Conservation (phyloP, 257 asterid genomes). For the Craterostigma plantagineum region DNA sequence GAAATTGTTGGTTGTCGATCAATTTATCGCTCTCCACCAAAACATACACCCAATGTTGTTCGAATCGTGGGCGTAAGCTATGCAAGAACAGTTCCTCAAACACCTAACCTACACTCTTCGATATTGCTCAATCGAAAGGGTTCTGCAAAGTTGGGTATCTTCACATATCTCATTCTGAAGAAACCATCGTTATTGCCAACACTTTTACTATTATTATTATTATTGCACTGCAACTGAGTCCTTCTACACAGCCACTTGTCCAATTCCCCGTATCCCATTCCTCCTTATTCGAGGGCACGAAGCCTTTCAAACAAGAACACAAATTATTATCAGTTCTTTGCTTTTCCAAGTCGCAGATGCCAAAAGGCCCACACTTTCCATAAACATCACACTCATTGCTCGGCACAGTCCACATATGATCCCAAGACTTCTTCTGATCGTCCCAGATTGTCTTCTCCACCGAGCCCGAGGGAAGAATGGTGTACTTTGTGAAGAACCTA, state of each 20-base stretch:
- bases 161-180: slow-evolving; percentile 13
- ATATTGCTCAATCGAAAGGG: neutral
- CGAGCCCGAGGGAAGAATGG: too few relatives aligned
- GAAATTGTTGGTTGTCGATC: slow-evolving; percentile 10
- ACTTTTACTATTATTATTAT: slow-evolving; percentile 1
- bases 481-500: too few relatives aligned
- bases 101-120: slow-evolving; percentile 10
- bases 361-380: slow-evolving; percentile 42
- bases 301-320: slow-evolving; percentile 36
- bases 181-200: slow-evolving; percentile 22
- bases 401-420: too few relatives aligned
- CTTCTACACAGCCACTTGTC: slow-evolving; percentile 46
- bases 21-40: slow-evolving; percentile 12
- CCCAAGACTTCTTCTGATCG: too few relatives aligned
- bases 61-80: slow-evolving; percentile 10
- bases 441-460: too few relatives aligned
- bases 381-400: slow-evolving; percentile 21
- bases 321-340: slow-evolving; percentile 13
- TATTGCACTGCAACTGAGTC: slow-evolving; percentile 15
- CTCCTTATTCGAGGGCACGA: slow-evolving; percentile 13
- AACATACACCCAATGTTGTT: slow-evolving; percentile 17
- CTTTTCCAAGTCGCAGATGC: slow-evolving; percentile 16
- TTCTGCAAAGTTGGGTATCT: slow-evolving; percentile 25
- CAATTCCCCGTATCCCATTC: slow-evolving; percentile 40
- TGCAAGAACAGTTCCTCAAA: slow-evolving; percentile 15